Base-by-base conservation (phyloP, 139 green algal genomes). In the Eudorina sp. region DNA sequence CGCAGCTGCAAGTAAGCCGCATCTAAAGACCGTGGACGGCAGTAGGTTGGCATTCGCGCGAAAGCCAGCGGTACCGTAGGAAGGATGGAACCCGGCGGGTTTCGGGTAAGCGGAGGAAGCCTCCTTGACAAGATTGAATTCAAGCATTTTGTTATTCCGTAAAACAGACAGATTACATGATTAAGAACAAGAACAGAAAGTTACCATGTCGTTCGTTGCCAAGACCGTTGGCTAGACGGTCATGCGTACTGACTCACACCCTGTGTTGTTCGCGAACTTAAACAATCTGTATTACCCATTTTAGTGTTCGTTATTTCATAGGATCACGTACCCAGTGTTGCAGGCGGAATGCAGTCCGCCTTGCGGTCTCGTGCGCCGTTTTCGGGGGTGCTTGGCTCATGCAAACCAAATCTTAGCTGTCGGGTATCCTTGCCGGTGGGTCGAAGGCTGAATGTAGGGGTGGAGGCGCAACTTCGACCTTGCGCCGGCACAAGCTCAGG, bases 61-160 rank as follows among this genome's bases (percentile, higher is more conserved):
- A 81, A 99, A 99, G 21, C 98, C 98, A 6, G 97, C 98, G 0
- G 98, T 99, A 40, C 98, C 98, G 87, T 99, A 99, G 31, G 51
- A 72, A 18, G 90, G 90, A 8, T 55, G 55, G 40, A 91, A 95
- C 4, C n/a, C 60, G 2, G 58, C 21, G 1, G 90, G 90, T 45
- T 90, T 91, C 9, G 88, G 73, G 64, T 88, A 91, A 0, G 51
- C 72, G 0, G 68, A 55, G 8, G 85, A 88, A 34, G 83, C 89
- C 21, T 27, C n/a, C 19, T 14, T 23, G 0, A 93, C 38, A 13
- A 53, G 60, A 6, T 72, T 53, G 0, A 29, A 40, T 36, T 92
- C 88, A 19, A 89, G 11, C 43, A 36, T 48, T n/a, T n/a, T n/a
- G n/a, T n/a, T n/a, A n/a, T n/a, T n/a, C n/a, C n/a, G n/a, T n/a